These are phyloP conservation scores for Pythium scleroteichum DNA, from an alignment of 352 stramenopile species.

Conservation along the genomic window DNA sequence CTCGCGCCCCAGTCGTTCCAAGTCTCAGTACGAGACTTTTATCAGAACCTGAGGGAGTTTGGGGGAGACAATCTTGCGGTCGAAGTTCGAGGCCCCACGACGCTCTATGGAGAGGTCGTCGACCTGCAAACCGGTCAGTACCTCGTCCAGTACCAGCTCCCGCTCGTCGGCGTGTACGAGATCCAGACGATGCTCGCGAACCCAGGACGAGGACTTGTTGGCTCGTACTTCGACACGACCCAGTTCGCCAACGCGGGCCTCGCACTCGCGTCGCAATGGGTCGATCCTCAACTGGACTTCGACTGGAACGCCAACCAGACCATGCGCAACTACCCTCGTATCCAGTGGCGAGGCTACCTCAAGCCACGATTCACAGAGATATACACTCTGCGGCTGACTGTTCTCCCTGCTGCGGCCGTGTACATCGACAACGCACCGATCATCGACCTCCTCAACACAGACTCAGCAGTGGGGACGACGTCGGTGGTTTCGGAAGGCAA, in stretches of 20 bases:
- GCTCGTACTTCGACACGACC: conserved; percentile 28
- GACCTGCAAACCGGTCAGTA: conserved; percentile 23
- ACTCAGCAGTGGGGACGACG: background rate
- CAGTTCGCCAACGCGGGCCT: conserved; percentile 9
- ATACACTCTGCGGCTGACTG: conserved; percentile 19
- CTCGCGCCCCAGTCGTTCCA: conserved; percentile 5
- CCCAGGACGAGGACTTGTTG: conserved; percentile 22
- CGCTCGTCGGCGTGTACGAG: conserved; percentile 17
- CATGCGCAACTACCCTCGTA: conserved; percentile 30
- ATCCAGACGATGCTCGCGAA: conserved; percentile 22
- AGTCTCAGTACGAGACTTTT: conserved; percentile 16
- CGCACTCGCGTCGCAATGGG: conserved; percentile 9
- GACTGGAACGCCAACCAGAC: conserved; percentile 28
- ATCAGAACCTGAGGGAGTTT: conserved; percentile 15
- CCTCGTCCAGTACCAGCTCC: conserved; percentile 20
- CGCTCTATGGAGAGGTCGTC: conserved; percentile 15
- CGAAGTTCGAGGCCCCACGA: conserved; percentile 7
- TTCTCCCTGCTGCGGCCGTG: conserved; percentile 15
- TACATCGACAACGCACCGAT: conserved; percentile 27
- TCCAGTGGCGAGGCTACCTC: conserved; percentile 29
- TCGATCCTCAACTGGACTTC: conserved; percentile 25
- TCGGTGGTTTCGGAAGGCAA: conserved; percentile 11
- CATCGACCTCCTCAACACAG: conserved; percentile 24
- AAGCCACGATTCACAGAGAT: conserved; percentile 21
- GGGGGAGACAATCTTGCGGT: conserved; percentile 26